phyloP scores from a whole-genome alignment of 1,284 basidiomycete genomes.

The Ustanciosporium gigantosporum region DNA sequence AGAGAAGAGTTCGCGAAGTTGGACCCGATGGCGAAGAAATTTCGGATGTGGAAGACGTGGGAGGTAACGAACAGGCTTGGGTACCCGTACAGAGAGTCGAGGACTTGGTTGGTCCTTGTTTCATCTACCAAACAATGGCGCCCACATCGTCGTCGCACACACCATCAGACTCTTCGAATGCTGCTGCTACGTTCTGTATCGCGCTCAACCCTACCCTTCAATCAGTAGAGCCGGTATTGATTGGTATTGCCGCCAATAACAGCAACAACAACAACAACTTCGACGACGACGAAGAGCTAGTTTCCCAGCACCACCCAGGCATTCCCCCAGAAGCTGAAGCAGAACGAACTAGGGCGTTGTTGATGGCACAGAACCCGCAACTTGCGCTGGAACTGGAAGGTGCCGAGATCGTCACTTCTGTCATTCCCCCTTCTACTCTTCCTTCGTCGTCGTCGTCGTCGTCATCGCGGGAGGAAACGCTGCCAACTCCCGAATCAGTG shows the following conservation, averaged over 20 bases:
- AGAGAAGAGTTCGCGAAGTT: constrained; percentile 7
- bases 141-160: not conserved
- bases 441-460: too few species aligned
- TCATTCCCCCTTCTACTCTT: too few species aligned
- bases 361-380: constrained; percentile 17
- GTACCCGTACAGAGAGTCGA: constrained; percentile 22
- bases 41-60: constrained; percentile 43
- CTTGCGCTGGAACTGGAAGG: constrained; percentile 28
- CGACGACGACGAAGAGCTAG: not conserved
- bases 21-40: constrained; percentile 1
- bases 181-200: constrained; percentile 5
- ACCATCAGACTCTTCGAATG: not conserved
- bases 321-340: constrained; percentile 1
- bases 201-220: constrained; percentile 32
- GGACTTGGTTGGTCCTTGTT: constrained; percentile 39
- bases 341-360: constrained; percentile 1
- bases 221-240: constrained; percentile 23
- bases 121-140: constrained; percentile 17
- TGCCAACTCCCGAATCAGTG: constrained; percentile 36
- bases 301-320: constrained; percentile 5
- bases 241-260: constrained; percentile 8
- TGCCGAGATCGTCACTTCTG: constrained; percentile 15
- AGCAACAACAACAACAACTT: not conserved
- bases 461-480: not conserved
- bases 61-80: constrained; percentile 49